phyloP scores from a whole-genome alignment of 2,329 filamentous ascomycete genomes.

The Xenosphaeropsis pyriputrescens region DNA sequence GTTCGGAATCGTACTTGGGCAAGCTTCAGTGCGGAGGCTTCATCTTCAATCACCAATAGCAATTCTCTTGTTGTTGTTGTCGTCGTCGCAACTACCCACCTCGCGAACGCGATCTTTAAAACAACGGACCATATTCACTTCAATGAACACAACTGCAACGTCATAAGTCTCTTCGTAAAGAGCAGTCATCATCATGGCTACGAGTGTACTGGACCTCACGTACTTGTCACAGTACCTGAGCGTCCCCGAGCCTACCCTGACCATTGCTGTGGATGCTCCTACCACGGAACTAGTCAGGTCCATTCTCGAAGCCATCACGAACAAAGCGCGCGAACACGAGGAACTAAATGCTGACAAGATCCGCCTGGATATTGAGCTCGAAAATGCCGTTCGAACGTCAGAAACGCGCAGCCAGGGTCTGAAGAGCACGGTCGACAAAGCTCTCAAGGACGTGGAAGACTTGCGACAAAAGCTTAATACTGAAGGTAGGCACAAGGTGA shows the following conservation, averaged over 20 bases:
- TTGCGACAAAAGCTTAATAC: conserved; percentile 67
- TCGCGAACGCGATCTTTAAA: too few relatives aligned
- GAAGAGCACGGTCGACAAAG: conserved; percentile 70
- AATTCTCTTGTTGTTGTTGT: too few relatives aligned
- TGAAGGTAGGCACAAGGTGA: conserved; percentile 45
- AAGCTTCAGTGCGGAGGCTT: too few relatives aligned
- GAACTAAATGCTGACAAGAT: conserved; percentile 77
- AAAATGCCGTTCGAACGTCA: conserved; percentile 72
- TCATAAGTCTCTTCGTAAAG: conserved; percentile 6
- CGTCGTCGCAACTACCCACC: too few relatives aligned
- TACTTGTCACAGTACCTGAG: conserved; percentile 61
- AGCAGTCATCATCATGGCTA: conserved; percentile 33
- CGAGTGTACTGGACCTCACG: conserved; percentile 48
- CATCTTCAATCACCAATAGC: too few relatives aligned
- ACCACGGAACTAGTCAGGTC: conserved; percentile 66
- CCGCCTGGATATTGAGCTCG: conserved; percentile 79
- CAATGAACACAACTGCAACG: conserved; percentile 3
- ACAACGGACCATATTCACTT: neutral
- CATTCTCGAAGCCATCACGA: conserved; percentile 59
- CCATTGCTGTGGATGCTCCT: conserved; percentile 46
- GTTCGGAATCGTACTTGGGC: too few relatives aligned
- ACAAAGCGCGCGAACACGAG: conserved; percentile 73
- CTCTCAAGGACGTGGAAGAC: conserved; percentile 70
- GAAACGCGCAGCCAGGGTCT: conserved; percentile 73
- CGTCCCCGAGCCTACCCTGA: conserved; percentile 49